Conservation (phyloP, 2,329 filamentous ascomycete genomes). For the Tolypocladium album region DNA sequence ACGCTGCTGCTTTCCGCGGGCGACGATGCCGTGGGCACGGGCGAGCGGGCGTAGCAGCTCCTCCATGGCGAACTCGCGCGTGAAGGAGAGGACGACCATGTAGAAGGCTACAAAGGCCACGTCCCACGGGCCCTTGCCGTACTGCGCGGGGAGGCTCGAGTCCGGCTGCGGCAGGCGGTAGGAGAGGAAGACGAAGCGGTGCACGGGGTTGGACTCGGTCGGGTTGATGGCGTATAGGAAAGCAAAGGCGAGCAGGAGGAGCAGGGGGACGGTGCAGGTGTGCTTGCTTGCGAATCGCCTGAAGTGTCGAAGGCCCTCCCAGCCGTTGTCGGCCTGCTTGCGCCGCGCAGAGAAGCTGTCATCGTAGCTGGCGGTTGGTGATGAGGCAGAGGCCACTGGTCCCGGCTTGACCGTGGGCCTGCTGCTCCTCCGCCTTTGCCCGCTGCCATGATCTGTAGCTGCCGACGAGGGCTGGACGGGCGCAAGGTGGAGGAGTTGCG, state of each 20-base stretch:
- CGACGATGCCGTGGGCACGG: constrained; percentile 54
- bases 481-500: constrained; percentile 41
- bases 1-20: constrained; percentile 66
- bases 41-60: constrained; percentile 71
- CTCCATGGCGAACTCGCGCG: constrained; percentile 93
- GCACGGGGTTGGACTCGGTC: constrained; percentile 63
- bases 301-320: background rate
- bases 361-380: constrained; percentile 44
- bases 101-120: constrained; percentile 85
- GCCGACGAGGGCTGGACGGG: constrained; percentile 33
- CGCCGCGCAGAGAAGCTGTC: constrained; percentile 32
- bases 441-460: constrained; percentile 23
- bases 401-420: constrained; percentile 27
- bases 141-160: constrained; percentile 45
- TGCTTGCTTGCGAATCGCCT: constrained; percentile 37
- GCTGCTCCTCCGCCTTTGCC: constrained; percentile 45
- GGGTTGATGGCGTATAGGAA: constrained; percentile 66
- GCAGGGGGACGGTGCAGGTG: constrained; percentile 55
- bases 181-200: constrained; percentile 79
- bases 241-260: constrained; percentile 54
- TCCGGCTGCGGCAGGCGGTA: constrained; percentile 54
- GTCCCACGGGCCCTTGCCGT: constrained; percentile 83
- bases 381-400: constrained; percentile 23
- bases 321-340: constrained; percentile 8
- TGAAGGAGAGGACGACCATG: constrained; percentile 81